Evolutionary conservation across 176 grass and related monocot species (phyloP).

Genomic region (Alloteropsis semialata): DNA sequence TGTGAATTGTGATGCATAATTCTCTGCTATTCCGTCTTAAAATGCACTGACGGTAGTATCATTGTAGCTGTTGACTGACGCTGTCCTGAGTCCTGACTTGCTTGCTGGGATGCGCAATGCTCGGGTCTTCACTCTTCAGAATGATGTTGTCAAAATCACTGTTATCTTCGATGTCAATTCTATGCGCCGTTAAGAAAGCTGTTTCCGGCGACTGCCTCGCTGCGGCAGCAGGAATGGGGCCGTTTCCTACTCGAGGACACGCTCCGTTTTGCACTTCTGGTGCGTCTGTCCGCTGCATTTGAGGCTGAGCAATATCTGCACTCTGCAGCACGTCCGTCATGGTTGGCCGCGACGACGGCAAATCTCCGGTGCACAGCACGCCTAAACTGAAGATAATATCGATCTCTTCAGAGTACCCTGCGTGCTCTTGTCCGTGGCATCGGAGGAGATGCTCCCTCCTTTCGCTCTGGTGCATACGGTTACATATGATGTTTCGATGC

Average conservation of each 20-base stretch:
- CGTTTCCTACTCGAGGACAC: slow-evolving; percentile 28
- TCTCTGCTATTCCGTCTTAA: background rate
- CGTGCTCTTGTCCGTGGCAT: slow-evolving; percentile 37
- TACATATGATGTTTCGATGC: no score
- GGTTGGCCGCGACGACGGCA: slow-evolving; percentile 53
- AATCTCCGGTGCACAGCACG: slow-evolving; percentile 46
- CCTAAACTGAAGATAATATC: slow-evolving; percentile 63
- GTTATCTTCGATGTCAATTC: background rate
- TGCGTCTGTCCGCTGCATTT: slow-evolving; percentile 40
- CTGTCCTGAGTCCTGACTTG: background rate
- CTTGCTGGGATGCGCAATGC: background rate
- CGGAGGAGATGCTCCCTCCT: slow-evolving; percentile 30
- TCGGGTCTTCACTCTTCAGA: slow-evolving; percentile 28
- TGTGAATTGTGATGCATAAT: background rate
- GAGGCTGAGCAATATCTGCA: slow-evolving; percentile 57
- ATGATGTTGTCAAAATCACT: slow-evolving; percentile 32
- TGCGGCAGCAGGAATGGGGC: slow-evolving; percentile 44
- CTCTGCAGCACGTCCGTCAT: slow-evolving; percentile 82
- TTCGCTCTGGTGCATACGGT: no score
- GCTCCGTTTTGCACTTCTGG: slow-evolving; percentile 18
- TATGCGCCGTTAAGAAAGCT: slow-evolving; percentile 18
- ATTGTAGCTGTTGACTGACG: background rate
- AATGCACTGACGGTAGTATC: background rate
- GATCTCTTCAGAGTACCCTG: slow-evolving; percentile 42
- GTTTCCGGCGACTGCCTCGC: slow-evolving; percentile 23